Evolutionary conservation across 805 yeast species (phyloP).

Genomic region (Lachancea thermotolerans): DNA sequence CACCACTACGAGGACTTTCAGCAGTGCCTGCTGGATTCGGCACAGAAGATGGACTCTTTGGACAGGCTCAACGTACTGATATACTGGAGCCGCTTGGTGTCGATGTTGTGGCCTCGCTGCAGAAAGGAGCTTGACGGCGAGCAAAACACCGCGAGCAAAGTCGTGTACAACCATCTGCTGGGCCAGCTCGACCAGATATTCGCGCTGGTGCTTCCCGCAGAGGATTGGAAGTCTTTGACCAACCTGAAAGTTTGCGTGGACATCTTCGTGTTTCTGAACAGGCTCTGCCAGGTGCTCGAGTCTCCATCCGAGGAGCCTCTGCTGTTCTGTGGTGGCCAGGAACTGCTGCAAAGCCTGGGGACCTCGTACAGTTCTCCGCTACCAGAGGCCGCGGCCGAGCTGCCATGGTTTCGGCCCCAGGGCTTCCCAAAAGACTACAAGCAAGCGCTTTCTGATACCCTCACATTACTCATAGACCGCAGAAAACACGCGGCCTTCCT

Average conservation of each 20-base stretch:
- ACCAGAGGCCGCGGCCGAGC: background rate
- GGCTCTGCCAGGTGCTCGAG: constrained; percentile 7
- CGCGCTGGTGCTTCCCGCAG: constrained; percentile 14
- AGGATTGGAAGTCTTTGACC: constrained; percentile 19
- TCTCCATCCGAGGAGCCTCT: background rate
- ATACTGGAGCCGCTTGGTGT: constrained; percentile 24
- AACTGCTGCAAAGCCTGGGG: background rate
- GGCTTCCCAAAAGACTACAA: constrained; percentile 2
- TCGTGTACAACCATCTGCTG: constrained; percentile 17
- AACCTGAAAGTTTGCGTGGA: constrained; percentile 17
- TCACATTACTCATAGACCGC: constrained; percentile 14
- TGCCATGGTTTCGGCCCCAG: constrained; percentile 4
- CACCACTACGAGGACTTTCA: constrained; percentile 32
- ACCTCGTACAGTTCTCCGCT: background rate
- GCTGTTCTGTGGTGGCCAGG: background rate
- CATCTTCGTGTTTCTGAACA: constrained; percentile 10
- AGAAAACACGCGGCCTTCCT: constrained; percentile 11
- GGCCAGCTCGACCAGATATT: constrained; percentile 22
- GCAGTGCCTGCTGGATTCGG: constrained; percentile 28
- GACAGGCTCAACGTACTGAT: constrained; percentile 28
- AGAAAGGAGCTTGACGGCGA: constrained; percentile 9
- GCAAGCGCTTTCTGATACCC: constrained; percentile 6
- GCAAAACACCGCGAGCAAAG: constrained; percentile 17
- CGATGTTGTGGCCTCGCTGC: constrained; percentile 19
- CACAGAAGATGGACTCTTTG: constrained; percentile 25